phyloP scores from a whole-genome alignment of 306 rosid genomes.

The Ammopiptanthus mongolicus region DNA sequence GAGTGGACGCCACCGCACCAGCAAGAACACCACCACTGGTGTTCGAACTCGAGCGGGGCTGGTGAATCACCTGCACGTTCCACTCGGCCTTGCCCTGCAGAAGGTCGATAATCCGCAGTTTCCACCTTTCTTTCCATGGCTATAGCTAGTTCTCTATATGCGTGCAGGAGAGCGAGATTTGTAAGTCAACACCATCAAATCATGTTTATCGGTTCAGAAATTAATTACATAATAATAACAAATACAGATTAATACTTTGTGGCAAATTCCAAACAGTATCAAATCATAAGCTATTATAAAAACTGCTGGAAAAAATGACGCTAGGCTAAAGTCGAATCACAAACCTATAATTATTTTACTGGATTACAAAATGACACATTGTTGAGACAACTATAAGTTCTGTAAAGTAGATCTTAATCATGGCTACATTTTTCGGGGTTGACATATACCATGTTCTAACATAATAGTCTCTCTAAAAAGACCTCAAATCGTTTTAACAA shows the following conservation, averaged over 20 bases:
- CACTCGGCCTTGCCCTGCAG: constrained; percentile 45
- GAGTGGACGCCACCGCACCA: constrained; percentile 40
- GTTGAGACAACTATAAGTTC: not conserved
- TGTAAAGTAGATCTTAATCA: not conserved
- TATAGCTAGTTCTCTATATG: not conserved
- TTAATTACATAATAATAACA: not conserved
- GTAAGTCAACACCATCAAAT: not conserved
- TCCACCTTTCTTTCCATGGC: constrained; percentile 35
- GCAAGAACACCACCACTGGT: constrained; percentile 65
- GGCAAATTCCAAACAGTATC: not conserved
- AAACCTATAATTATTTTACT: not conserved
- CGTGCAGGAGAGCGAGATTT: not conserved
- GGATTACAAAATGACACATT: not conserved
- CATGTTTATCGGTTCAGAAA: not conserved
- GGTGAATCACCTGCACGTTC: constrained; percentile 52
- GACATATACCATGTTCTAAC: not conserved
- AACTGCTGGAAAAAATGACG: not conserved
- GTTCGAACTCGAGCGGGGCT: constrained; percentile 27
- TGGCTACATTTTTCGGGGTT: not conserved
- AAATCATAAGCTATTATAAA: not conserved
- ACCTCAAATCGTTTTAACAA: not conserved
- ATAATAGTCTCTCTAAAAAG: not conserved
- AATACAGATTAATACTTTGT: not conserved
- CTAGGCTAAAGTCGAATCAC: not conserved
- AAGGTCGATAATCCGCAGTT: constrained; percentile 44